These are phyloP conservation scores for Termitomyces sp. DNA, from an alignment of 768 basidiomycete genomes.

Conservation along the genomic window DNA sequence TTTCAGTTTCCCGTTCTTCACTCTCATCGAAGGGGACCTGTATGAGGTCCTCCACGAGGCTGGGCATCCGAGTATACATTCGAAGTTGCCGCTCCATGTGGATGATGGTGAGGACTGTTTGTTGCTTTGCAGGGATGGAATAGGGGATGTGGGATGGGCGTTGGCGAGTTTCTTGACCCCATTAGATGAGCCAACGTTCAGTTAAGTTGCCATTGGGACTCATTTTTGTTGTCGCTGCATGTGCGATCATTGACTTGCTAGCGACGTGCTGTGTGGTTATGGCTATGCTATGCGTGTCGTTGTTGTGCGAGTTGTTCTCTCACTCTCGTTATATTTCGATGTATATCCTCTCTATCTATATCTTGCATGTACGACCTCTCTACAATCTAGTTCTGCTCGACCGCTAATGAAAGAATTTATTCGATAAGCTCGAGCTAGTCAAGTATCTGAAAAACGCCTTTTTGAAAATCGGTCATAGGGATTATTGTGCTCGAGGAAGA, in stretches of 20 bases:
- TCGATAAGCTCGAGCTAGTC: background rate
- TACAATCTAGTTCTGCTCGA: background rate
- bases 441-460: background rate
- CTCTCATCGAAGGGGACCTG: slow-evolving; percentile 52
- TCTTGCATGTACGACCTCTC: background rate
- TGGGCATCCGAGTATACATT: slow-evolving; percentile 72
- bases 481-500: too few relatives aligned
- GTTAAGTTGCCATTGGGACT: slow-evolving; percentile 1
- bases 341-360: background rate
- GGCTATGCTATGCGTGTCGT: background rate
- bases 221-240: background rate
- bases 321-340: background rate
- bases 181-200: slow-evolving; percentile 22
- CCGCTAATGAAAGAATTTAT: background rate
- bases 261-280: background rate
- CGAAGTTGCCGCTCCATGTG: slow-evolving; percentile 69
- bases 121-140: slow-evolving; percentile 56
- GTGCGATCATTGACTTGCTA: background rate
- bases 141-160: slow-evolving; percentile 67
- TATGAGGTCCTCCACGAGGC: slow-evolving; percentile 70
- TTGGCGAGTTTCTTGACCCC: slow-evolving; percentile 78
- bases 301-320: background rate
- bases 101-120: slow-evolving; percentile 78
- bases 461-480: too few relatives aligned
- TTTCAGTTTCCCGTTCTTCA: slow-evolving; percentile 74